Percentiles rank a stretch among this genome's conserved stretches.
Evolutionary conservation across 176 grass and related monocot species (phyloP).

Genomic region (Lolium rigidum): DNA sequence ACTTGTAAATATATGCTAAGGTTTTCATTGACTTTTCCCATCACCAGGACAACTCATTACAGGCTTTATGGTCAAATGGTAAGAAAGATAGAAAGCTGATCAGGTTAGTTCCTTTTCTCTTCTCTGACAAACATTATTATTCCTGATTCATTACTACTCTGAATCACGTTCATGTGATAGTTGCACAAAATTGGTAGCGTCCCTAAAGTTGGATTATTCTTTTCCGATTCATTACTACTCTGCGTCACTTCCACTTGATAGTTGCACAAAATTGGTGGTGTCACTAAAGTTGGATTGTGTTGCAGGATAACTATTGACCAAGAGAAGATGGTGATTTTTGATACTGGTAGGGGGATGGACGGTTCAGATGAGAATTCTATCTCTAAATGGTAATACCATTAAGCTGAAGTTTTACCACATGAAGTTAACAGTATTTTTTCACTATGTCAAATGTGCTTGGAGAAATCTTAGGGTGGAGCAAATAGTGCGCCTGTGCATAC

Average conservation of each 20-base stretch:
- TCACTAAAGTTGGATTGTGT: slow-evolving; percentile 8
- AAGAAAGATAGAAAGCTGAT: slow-evolving; percentile 45
- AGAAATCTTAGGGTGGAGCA: not conserved
- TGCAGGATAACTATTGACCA: slow-evolving; percentile 58
- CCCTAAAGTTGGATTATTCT: not conserved
- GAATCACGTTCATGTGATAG: not conserved
- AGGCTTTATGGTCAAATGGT: slow-evolving; percentile 64
- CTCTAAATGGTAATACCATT: slow-evolving; percentile 56
- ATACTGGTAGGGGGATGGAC: slow-evolving; percentile 67
- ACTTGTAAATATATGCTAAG: slow-evolving; percentile 8
- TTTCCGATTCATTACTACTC: not conserved
- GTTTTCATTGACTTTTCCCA: slow-evolving; percentile 17
- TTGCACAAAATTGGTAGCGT: not conserved
- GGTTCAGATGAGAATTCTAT: slow-evolving; percentile 61
- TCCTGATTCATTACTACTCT: not conserved
- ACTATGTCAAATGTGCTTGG: slow-evolving; percentile 16
- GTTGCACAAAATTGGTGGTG: not conserved
- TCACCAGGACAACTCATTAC: slow-evolving; percentile 60
- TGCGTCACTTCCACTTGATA: not conserved
- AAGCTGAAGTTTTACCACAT: not conserved
- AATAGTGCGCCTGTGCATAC: not conserved
- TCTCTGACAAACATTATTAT: slow-evolving; percentile 14
- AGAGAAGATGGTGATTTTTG: slow-evolving; percentile 54
- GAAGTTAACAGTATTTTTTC: not conserved
- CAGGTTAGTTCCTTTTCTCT: slow-evolving; percentile 33